These are phyloP conservation scores for Ganoderma lucidum DNA, from an alignment of 1,284 basidiomycete species.

Conservation along the genomic window DNA sequence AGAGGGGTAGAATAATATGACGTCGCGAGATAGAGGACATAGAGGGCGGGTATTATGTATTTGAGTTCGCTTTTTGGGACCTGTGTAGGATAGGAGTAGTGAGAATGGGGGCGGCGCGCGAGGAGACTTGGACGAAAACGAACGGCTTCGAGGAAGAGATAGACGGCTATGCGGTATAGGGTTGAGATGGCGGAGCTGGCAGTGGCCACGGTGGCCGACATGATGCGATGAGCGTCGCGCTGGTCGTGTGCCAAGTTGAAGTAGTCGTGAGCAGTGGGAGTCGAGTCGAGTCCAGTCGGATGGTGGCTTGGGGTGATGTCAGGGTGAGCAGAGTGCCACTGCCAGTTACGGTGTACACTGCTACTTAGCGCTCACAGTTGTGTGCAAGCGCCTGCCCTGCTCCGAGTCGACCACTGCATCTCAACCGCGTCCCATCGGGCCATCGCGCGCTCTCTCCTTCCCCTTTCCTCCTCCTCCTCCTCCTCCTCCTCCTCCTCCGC, in stretches of 20 bases:
- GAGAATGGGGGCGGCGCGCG: not conserved
- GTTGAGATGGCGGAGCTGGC: conserved; percentile 36
- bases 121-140: conserved; percentile 9
- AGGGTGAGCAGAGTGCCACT: conserved; percentile 6
- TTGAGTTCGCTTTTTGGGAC: conserved; percentile 23
- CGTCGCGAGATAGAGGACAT: conserved; percentile 22
- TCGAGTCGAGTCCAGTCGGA: not conserved
- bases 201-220: conserved; percentile 33
- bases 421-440: conserved; percentile 9
- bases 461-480: not conserved
- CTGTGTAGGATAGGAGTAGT: conserved; percentile 8
- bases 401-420: conserved; percentile 3
- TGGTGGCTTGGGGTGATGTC: conserved; percentile 21
- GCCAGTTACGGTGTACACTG: not conserved
- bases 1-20: conserved; percentile 20
- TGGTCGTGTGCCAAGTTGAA: conserved; percentile 11
- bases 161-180: conserved; percentile 34
- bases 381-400: not conserved
- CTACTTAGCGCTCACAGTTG: too few relatives aligned
- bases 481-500: not conserved
- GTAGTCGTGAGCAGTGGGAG: conserved; percentile 2
- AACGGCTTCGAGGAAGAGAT: conserved; percentile 39
- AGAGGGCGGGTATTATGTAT: conserved; percentile 27
- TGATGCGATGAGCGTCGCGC: conserved; percentile 8
- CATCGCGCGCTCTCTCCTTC: not conserved